A percentile compares a stretch with the other conserved stretches of the same genome.
These are phyloP conservation scores for Breviolum minutum DNA, from an alignment of 73 alveolate genomes.

Conservation along the genomic window DNA sequence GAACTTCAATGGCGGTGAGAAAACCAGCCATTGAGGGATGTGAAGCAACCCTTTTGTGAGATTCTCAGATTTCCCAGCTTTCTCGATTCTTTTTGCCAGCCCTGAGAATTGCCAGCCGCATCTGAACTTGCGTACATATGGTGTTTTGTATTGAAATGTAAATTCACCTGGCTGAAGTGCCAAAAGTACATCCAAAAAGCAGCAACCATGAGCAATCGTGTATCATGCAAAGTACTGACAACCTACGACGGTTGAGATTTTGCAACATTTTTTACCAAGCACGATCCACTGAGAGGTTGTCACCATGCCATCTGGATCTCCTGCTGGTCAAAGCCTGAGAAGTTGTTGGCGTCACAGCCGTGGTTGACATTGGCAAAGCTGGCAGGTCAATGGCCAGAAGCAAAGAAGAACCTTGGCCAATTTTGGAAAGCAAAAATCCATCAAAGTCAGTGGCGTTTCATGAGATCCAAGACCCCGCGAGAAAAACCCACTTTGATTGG, in stretches of 20 bases:
- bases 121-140: no score
- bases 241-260: no score
- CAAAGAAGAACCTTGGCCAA: background rate
- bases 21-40: background rate
- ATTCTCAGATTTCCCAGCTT: background rate
- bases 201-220: no score
- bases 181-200: no score
- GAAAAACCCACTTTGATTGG: no score
- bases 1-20: no score
- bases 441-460: no score
- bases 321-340: slow-evolving; percentile 1
- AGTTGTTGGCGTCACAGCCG: background rate
- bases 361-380: background rate
- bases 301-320: background rate
- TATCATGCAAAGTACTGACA: no score
- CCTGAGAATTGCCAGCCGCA: no score
- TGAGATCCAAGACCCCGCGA: no score
- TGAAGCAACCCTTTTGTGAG: background rate
- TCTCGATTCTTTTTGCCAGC: background rate
- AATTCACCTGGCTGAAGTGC: no score
- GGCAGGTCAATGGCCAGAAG: background rate
- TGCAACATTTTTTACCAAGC: background rate
- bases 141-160: no score
- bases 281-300: background rate
- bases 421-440: background rate